phyloP scores from a whole-genome alignment of 331 rosid genomes.

The Dryas integrifolia region DNA sequence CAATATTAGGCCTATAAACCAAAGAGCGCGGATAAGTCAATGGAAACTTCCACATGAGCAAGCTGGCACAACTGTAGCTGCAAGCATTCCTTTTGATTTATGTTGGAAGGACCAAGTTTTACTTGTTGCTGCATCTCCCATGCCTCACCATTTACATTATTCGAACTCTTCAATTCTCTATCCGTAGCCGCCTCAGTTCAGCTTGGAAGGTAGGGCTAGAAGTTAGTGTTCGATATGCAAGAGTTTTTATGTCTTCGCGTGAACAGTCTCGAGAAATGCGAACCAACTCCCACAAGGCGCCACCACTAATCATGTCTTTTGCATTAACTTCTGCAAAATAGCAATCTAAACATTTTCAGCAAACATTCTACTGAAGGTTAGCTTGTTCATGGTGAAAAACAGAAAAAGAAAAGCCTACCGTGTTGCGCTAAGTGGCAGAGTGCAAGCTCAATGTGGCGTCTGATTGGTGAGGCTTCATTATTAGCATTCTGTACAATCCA shows the following conservation, averaged over 20 bases:
- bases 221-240: conserved; percentile 74
- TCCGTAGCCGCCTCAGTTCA: conserved; percentile 73
- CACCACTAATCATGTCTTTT: conserved; percentile 85
- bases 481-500: conserved; percentile 98
- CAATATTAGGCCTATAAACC: conserved; percentile 21
- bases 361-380: conserved; percentile 8
- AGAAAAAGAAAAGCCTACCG: conserved; percentile 45
- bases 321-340: conserved; percentile 76
- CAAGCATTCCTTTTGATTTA: conserved; percentile 17
- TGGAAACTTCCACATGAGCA: conserved; percentile 30
- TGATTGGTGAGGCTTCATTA: conserved; percentile 79
- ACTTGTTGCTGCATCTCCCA: conserved; percentile 8
- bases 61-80: conserved; percentile 17
- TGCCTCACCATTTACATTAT: conserved; percentile 17
- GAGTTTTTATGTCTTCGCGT: conserved; percentile 85
- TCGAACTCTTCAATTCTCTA: conserved; percentile 40
- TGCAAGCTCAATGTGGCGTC: conserved; percentile 95
- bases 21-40: conserved; percentile 11
- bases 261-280: conserved; percentile 88
- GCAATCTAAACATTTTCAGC: conserved; percentile 27
- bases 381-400: conserved; percentile 13
- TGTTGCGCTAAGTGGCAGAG: conserved; percentile 96
- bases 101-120: conserved; percentile 10
- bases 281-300: conserved; percentile 93
- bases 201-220: conserved; percentile 82